A percentile compares a stretch with the other conserved stretches of the same genome.
These are phyloP conservation scores for Triticum monococcum DNA, from an alignment of 176 grass and related monocot species.

Conservation along the genomic window DNA sequence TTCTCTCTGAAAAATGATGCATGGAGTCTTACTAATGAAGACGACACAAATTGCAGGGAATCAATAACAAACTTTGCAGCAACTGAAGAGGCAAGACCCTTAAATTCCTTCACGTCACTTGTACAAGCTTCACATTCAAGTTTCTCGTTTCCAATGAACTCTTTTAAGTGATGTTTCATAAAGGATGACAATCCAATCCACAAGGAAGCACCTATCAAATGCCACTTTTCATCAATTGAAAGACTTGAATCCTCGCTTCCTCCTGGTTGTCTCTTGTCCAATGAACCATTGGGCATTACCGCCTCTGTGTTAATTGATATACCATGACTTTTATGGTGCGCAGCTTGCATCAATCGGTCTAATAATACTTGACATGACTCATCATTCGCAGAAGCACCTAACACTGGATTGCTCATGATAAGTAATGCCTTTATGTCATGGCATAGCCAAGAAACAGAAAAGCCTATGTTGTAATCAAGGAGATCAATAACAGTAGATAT, in stretches of 20 bases:
- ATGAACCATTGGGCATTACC: not conserved
- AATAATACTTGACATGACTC: conserved; percentile 52
- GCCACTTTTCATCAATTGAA: conserved; percentile 80
- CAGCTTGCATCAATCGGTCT: conserved; percentile 49
- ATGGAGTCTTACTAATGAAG: conserved; percentile 64
- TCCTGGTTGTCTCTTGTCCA: conserved; percentile 29
- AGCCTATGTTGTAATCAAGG: conserved; percentile 65
- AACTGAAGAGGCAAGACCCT: conserved; percentile 24
- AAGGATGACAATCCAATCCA: conserved; percentile 67
- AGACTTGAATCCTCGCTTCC: conserved; percentile 20
- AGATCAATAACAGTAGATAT: conserved; percentile 59
- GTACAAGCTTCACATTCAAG: conserved; percentile 32
- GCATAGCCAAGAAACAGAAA: conserved; percentile 71
- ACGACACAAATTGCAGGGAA: conserved; percentile 59
- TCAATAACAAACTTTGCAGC: conserved; percentile 52
- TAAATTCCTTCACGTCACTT: conserved; percentile 34
- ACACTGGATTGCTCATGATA: conserved; percentile 62
- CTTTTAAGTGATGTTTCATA: conserved; percentile 47
- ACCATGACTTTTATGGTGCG: conserved; percentile 44
- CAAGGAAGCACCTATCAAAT: conserved; percentile 59
- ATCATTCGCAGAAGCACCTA: conserved; percentile 49
- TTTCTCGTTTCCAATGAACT: conserved; percentile 46
- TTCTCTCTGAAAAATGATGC: conserved; percentile 68
- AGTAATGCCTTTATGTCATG: conserved; percentile 62
- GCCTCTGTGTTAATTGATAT: conserved; percentile 32